Conservation (phyloP, 352 stramenopile species). For the Globisporangium acanthophoron region DNA sequence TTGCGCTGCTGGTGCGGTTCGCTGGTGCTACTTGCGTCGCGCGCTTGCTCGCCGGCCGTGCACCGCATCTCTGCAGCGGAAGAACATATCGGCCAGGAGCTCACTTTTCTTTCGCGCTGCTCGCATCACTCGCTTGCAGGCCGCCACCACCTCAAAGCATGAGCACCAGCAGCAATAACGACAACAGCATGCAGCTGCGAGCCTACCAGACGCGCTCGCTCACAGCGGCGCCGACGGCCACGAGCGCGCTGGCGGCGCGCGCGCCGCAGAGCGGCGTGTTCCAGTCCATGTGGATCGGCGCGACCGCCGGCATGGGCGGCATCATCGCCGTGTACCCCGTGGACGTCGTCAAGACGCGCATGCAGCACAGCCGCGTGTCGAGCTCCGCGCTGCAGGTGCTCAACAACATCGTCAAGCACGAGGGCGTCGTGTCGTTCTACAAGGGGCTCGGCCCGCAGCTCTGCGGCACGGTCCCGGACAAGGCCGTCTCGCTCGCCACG, state of each 20-base stretch:
- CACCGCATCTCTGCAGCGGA: no score
- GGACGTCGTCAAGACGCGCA: constrained; percentile 83
- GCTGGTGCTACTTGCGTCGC: neutral
- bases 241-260: constrained; percentile 8
- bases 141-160: neutral
- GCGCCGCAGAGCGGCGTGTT: constrained; percentile 44
- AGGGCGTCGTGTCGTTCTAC: constrained; percentile 69
- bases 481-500: constrained; percentile 73
- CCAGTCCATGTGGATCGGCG: constrained; percentile 78
- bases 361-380: constrained; percentile 66
- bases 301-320: constrained; percentile 69
- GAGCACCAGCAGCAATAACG: neutral
- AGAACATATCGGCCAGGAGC: neutral
- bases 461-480: constrained; percentile 70
- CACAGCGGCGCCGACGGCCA: constrained; percentile 1
- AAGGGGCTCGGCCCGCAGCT: constrained; percentile 72
- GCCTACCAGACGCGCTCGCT: constrained; percentile 9
- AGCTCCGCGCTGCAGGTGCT: constrained; percentile 52
- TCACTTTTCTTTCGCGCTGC: neutral
- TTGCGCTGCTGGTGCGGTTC: neutral
- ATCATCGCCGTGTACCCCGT: constrained; percentile 82
- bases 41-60: no score
- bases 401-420: constrained; percentile 49
- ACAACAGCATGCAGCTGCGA: constrained; percentile 4
- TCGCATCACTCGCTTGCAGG: neutral